Conservation (phyloP, 768 basidiomycete species). For the Rhizopogon vulgaris region DNA sequence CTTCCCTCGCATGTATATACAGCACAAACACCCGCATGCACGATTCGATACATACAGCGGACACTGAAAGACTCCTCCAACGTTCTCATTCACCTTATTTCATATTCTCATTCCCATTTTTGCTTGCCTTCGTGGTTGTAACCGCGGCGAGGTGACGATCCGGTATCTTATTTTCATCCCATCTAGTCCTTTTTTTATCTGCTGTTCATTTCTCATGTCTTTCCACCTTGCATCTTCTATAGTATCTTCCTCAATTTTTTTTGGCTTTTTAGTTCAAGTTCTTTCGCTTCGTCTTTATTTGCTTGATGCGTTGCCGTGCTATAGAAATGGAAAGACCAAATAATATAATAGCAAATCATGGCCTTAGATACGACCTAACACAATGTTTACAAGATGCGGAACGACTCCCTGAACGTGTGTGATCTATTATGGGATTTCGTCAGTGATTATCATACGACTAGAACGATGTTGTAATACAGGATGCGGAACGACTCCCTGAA, state of each 20-base stretch:
- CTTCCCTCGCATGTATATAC: conserved; percentile 3
- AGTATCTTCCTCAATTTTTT: not conserved
- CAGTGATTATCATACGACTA: not conserved
- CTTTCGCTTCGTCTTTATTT: not conserved
- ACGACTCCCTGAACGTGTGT: too few species aligned
- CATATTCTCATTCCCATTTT: not conserved
- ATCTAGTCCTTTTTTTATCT: not conserved
- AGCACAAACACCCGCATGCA: not conserved
- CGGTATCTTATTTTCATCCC: not conserved
- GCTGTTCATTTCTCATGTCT: not conserved
- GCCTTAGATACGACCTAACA: not conserved
- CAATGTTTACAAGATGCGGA: too few species aligned
- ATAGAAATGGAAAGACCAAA: not conserved
- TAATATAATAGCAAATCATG: too few species aligned
- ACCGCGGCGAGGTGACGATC: not conserved
- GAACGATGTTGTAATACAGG: too few species aligned
- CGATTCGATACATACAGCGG: conserved; percentile 1
- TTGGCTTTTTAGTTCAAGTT: too few species aligned
- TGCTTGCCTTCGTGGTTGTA: not conserved
- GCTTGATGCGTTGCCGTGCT: not conserved
- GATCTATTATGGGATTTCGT: not conserved
- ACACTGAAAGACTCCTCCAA: not conserved
- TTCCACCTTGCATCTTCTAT: not conserved
- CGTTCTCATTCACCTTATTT: not conserved
- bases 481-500: too few species aligned